phyloP scores from a whole-genome alignment of 2,329 filamentous ascomycete genomes.

The Fusarium abutilonis region DNA sequence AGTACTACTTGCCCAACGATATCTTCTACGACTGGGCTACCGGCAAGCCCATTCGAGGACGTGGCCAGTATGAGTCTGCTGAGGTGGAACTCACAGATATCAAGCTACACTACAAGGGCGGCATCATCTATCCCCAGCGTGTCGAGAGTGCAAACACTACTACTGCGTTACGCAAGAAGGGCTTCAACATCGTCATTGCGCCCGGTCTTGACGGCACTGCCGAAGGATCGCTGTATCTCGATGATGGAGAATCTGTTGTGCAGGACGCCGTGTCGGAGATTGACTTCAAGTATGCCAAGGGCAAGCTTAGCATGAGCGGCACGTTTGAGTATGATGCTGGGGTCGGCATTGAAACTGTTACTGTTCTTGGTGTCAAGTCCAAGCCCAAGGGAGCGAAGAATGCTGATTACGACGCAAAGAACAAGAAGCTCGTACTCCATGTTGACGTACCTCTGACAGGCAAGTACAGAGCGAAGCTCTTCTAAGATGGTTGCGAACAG shows the following conservation, averaged over 20 bases:
- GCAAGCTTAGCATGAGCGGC: constrained; percentile 61
- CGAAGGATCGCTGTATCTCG: constrained; percentile 73
- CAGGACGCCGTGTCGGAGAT: constrained; percentile 67
- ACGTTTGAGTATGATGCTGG: constrained; percentile 62
- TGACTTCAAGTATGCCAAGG: constrained; percentile 66
- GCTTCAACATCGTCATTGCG: constrained; percentile 76
- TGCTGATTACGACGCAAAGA: constrained; percentile 38
- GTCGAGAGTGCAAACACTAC: constrained; percentile 68
- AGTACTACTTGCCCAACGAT: constrained; percentile 60
- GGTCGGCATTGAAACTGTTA: constrained; percentile 58
- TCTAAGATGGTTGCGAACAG: not conserved
- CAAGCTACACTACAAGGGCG: constrained; percentile 72
- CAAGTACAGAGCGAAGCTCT: constrained; percentile 14
- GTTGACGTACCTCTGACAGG: constrained; percentile 38
- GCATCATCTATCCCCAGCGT: constrained; percentile 69
- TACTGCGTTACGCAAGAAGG: constrained; percentile 66
- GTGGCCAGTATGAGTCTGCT: constrained; percentile 31
- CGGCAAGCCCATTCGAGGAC: constrained; percentile 54
- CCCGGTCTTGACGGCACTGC: constrained; percentile 70
- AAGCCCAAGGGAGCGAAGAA: constrained; percentile 22
- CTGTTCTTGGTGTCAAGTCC: constrained; percentile 55
- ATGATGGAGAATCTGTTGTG: constrained; percentile 74
- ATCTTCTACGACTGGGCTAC: constrained; percentile 63
- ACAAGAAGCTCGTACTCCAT: constrained; percentile 37
- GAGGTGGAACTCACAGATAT: constrained; percentile 61